Evolutionary conservation across 495 filamentous ascomycete genomes (phyloP).

Genomic region (Coniosporium apollinis): DNA sequence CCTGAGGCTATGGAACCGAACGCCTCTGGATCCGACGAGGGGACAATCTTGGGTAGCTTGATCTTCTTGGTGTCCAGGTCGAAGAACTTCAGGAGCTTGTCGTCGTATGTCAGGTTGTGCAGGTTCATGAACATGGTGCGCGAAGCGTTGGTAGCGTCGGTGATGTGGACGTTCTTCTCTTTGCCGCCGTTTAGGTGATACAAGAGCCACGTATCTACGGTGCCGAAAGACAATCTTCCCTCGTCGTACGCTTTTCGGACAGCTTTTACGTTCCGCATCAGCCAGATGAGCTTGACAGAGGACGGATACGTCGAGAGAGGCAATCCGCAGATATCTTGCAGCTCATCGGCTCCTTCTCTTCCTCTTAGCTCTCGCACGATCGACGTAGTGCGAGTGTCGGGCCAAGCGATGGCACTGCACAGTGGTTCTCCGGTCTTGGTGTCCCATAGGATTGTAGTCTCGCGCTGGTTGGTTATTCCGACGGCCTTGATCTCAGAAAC

Average conservation of each 20-base stretch:
- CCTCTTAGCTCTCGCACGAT: slow-evolving; percentile 64
- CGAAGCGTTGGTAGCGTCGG: slow-evolving; percentile 84
- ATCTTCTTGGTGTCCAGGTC: slow-evolving; percentile 57
- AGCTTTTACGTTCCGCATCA: slow-evolving; percentile 51
- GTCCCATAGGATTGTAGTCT: slow-evolving; percentile 85
- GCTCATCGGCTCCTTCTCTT: slow-evolving; percentile 43
- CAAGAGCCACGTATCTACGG: slow-evolving; percentile 77
- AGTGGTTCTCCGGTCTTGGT: slow-evolving; percentile 66
- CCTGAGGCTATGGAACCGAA: slow-evolving; percentile 55
- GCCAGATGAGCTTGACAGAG: slow-evolving; percentile 73
- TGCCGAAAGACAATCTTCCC: slow-evolving; percentile 68
- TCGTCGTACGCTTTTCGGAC: slow-evolving; percentile 65
- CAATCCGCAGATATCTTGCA: slow-evolving; percentile 62
- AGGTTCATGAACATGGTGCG: slow-evolving; percentile 94
- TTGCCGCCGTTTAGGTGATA: slow-evolving; percentile 73
- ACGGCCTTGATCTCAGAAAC: slow-evolving; percentile 60
- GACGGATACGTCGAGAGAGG: slow-evolving; percentile 87
- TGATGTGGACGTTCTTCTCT: slow-evolving; percentile 50
- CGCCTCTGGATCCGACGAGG: slow-evolving; percentile 62
- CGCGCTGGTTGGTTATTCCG: slow-evolving; percentile 83
- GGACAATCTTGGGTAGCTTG: slow-evolving; percentile 64
- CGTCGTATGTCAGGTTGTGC: slow-evolving; percentile 66
- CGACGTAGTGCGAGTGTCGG: slow-evolving; percentile 65
- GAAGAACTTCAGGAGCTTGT: slow-evolving; percentile 66
- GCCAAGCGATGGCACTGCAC: slow-evolving; percentile 80